phyloP scores from a whole-genome alignment of 352 stramenopile genomes.

The Globisporangium barbulae region DNA sequence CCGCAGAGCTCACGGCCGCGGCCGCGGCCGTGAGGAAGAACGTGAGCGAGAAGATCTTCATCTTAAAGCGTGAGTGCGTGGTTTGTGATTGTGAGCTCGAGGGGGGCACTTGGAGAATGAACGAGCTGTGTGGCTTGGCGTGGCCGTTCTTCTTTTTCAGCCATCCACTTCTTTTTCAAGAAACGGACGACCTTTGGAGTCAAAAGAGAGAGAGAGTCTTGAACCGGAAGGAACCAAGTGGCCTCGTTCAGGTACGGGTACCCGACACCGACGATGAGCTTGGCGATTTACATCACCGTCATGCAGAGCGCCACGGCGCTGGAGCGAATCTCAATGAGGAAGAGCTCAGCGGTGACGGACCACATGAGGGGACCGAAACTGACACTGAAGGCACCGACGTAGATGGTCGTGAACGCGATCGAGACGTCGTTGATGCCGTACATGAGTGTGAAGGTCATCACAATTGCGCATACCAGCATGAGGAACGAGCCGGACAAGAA shows the following conservation, averaged over 20 bases:
- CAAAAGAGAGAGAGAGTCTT: too few relatives aligned
- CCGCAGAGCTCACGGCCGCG: not conserved
- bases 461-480: constrained; percentile 48
- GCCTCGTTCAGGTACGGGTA: constrained; percentile 38
- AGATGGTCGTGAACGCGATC: constrained; percentile 46
- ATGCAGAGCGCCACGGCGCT: constrained; percentile 37
- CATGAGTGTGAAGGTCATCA: constrained; percentile 46
- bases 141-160: not conserved
- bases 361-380: constrained; percentile 50
- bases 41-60: constrained; percentile 16
- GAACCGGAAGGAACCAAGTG: too few relatives aligned
- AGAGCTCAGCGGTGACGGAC: constrained; percentile 30
- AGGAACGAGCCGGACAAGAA: constrained; percentile 37
- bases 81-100: not conserved
- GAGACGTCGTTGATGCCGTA: constrained; percentile 31
- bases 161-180: not conserved
- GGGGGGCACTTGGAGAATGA: not conserved
- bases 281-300: constrained; percentile 37
- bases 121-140: not conserved
- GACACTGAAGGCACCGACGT: constrained; percentile 39
- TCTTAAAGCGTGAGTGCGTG: not conserved
- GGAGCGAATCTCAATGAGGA: constrained; percentile 29
- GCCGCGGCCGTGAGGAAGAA: constrained; percentile 7
- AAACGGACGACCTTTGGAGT: not conserved
- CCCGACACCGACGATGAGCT: constrained; percentile 39